These are phyloP conservation scores for Sugiyamaella neomexicana DNA, from an alignment of 1,139 yeast species.

Conservation along the genomic window DNA sequence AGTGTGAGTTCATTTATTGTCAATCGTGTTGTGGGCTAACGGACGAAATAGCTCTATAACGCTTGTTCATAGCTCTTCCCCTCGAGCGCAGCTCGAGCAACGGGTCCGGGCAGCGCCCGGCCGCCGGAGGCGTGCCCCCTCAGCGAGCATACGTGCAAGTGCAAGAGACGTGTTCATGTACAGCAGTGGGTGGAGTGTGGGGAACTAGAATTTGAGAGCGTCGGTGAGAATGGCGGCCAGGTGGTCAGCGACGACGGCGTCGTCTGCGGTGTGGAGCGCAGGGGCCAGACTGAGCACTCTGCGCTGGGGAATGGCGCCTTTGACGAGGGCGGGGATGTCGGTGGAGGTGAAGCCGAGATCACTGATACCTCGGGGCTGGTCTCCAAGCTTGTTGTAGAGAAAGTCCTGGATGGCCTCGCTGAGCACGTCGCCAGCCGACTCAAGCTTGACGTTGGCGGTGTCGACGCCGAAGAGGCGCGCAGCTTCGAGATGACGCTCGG, in stretches of 20 bases:
- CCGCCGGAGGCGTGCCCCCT: slow-evolving; percentile 10
- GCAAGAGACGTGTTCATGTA: too few species aligned
- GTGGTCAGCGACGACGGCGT: slow-evolving; percentile 34
- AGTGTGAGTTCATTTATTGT: too few species aligned
- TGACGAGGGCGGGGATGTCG: slow-evolving; percentile 41
- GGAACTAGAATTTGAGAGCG: slow-evolving; percentile 26
- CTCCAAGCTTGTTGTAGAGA: slow-evolving; percentile 40
- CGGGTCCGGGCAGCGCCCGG: slow-evolving; percentile 5
- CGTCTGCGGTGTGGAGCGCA: slow-evolving; percentile 33
- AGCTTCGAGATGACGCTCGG: slow-evolving; percentile 43
- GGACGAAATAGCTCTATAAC: too few species aligned
- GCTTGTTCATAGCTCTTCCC: too few species aligned
- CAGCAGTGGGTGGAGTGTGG: not conserved
- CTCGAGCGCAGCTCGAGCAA: not conserved
- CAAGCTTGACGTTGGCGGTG: slow-evolving; percentile 40
- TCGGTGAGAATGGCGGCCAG: slow-evolving; percentile 33
- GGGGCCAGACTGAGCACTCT: slow-evolving; percentile 44
- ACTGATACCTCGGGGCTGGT: slow-evolving; percentile 41
- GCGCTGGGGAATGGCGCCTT: slow-evolving; percentile 45
- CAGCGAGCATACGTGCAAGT: too few species aligned
- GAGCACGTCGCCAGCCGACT: slow-evolving; percentile 44
- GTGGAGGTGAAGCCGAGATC: slow-evolving; percentile 40
- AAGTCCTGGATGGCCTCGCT: slow-evolving; percentile 42
- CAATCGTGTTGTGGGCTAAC: too few species aligned
- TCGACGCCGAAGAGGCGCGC: slow-evolving; percentile 45